Conservation (phyloP, 2,329 filamentous ascomycete genomes). For the Fusarium stilboides region DNA sequence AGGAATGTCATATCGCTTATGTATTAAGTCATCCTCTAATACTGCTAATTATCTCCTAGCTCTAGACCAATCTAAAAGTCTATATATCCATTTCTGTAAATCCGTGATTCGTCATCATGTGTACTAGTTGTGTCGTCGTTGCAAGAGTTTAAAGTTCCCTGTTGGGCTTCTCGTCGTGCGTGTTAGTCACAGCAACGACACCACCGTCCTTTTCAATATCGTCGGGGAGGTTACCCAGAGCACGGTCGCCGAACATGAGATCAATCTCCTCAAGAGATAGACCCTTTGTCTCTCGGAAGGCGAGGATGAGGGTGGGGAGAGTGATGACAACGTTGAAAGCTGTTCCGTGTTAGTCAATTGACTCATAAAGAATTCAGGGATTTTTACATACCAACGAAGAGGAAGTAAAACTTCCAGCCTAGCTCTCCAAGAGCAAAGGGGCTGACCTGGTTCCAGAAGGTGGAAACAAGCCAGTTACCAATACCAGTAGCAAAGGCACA, state of each 20-base stretch:
- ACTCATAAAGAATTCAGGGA: conserved; percentile 47
- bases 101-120: background rate
- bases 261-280: conserved; percentile 69
- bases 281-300: conserved; percentile 69
- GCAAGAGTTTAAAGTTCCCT: background rate
- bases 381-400: conserved; percentile 52
- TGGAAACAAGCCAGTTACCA: conserved; percentile 49
- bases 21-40: conserved; percentile 10
- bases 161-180: conserved; percentile 30
- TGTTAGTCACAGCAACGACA: conserved; percentile 28
- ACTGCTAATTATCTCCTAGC: background rate
- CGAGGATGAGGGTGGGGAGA: conserved; percentile 61
- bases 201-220: conserved; percentile 47
- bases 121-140: background rate
- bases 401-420: conserved; percentile 57
- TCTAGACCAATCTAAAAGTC: background rate
- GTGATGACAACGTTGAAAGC: conserved; percentile 54
- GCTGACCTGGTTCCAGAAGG: conserved; percentile 71
- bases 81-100: background rate
- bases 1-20: background rate
- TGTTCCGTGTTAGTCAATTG: conserved; percentile 53
- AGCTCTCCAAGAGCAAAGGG: conserved; percentile 63
- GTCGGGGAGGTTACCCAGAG: conserved; percentile 44
- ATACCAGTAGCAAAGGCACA: conserved; percentile 48
- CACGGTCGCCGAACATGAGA: conserved; percentile 62